These are phyloP conservation scores for Eremomyces bilateralis DNA, from an alignment of 495 filamentous ascomycete genomes.

Conservation along the genomic window DNA sequence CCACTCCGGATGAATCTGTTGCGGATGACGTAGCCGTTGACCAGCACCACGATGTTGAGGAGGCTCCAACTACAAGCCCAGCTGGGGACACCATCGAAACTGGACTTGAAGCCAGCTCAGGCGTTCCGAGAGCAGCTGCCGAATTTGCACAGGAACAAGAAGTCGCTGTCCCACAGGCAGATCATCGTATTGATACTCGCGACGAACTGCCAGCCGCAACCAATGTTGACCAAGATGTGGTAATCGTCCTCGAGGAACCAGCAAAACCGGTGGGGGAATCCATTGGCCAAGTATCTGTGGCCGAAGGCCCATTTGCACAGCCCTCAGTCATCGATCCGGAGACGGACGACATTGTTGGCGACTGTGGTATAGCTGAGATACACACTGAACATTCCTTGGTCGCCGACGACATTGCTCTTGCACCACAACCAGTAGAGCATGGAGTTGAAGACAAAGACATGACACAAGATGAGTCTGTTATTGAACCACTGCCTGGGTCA, in stretches of 20 bases:
- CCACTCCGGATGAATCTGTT: slow-evolving; percentile 1
- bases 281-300: neutral
- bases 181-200: neutral
- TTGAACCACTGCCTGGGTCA: too few species aligned
- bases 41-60: neutral
- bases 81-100: too few species aligned
- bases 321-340: too few species aligned
- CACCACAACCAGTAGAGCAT: neutral
- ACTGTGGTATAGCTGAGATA: neutral
- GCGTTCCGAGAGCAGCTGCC: too few species aligned
- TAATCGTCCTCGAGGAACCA: neutral
- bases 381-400: neutral
- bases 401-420: neutral
- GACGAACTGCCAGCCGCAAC: neutral
- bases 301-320: neutral
- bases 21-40: neutral
- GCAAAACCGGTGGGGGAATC: neutral
- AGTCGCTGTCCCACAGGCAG: neutral
- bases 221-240: neutral
- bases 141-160: neutral
- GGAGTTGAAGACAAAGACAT: neutral
- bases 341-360: neutral
- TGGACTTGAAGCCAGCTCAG: too few species aligned
- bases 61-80: neutral
- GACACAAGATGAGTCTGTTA: neutral